Evolutionary conservation across 208 protist genomes (phyloP), one percentile per base, ranked within the genome.

Genomic region (Trypanosomatidae sp.): DNA sequence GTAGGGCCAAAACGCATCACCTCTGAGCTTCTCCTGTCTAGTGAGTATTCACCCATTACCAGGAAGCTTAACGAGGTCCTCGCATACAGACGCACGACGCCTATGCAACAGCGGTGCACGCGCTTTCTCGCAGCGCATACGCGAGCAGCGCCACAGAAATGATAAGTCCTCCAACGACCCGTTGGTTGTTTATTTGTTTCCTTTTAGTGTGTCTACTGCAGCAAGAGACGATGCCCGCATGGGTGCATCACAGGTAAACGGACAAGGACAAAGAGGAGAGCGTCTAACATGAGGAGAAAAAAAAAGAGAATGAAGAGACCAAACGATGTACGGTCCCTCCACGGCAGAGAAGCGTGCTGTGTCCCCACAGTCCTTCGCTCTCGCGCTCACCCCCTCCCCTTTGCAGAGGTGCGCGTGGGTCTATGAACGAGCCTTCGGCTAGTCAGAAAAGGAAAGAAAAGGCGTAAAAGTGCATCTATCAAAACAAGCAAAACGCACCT

Each of bases 391-490:
- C 13, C 22, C 3, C 17, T 30, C 6, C 60, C 7, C 8, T 13
- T 44, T 19, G 60, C 15, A 65, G n/a, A 59, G 53, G 53, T 59
- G 53, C 41, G 19, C 22, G 59, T 58, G 41, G 41, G 64, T 74
- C 70, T 68, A 74, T 66, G 36, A 43, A 64, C 53, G 22, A 19
- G 39, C 43, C 65, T 7, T 28, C 25, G 28, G 17, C 25, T 28
- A 6, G 49, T 30, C 55, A n/a, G 30, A 70, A 33, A 73, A 52
- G 9, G 43, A 73, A 52, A 19, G 58, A 71, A 55, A 65, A 69
- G 41, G 46, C 39, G 50, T 44, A 70, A 62, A 49, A 65, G 41
- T 52, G 47, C 30, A 28, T 70, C 33, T 39, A 65, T 65, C 6
- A 67, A 72, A 69, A 9, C 25, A 15, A 73, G 36, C 47, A 73